Base-by-base conservation (phyloP, 1,139 yeast species). In the Nakaseomyces bracarensis region DNA sequence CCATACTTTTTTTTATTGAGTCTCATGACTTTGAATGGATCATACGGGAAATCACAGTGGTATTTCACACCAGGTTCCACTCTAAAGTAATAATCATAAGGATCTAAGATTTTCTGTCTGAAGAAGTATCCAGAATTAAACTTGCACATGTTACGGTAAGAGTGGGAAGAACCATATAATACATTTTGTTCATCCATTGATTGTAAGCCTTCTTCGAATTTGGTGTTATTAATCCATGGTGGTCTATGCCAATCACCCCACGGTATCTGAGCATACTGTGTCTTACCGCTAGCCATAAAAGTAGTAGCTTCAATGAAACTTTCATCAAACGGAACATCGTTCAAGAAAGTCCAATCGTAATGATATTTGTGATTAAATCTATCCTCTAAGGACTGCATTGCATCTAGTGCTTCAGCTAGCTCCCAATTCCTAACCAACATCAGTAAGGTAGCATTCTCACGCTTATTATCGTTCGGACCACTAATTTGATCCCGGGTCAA, bases 61-160 rank as follows among this genome's bases (percentile, higher is more conserved):
- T 84, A 86, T 51, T 84, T 77, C 27, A 89, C 91, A 46, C 80
- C 78, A 0, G 98, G 97, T 60, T 89, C 98, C 2, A 89, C 95
- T 45, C 98, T 68, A 79, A 95, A 87, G 66, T 89, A 89, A 74
- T 84, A 89, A 47, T 84, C 86, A 55, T 82, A 79, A 42, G 77
- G 66, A 34, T 67, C 61, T 46, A 87, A 69, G 33, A 86, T 63
- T 29, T 77, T 75, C 53, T 87, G 95, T 47, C 79, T 72, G 64
- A 74, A 86, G 63, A 89, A 89, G 55, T 68, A 77, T 0, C 96
- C 95, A 2, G 93, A 80, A 55, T 87, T 82, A 64, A 79, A 84
- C 8, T 89, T 72, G 57, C 89, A 81, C 89, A 81, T 81, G 54
- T 80, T 79, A 52, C 95, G 77, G 60, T 91, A 91, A 1, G 94